Evolutionary conservation across 345 rosid species (phyloP), one percentile per base, ranked within the genome.

Genomic region (Barbarea vulgaris): DNA sequence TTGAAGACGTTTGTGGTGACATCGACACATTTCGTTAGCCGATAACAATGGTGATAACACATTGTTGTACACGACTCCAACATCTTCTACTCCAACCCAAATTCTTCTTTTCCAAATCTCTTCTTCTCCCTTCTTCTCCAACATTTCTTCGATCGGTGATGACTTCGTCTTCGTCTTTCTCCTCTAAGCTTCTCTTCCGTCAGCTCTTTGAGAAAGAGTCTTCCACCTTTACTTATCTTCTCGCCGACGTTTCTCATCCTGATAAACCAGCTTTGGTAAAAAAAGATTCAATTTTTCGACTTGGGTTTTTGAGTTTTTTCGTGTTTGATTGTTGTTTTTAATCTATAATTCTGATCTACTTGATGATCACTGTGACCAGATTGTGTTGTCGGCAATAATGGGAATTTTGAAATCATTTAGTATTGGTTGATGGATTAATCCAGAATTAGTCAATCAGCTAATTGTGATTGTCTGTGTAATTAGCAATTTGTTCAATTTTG

Each of bases 171-270:
- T 72, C 87, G 0, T 67, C 81, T 12, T 52, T 63, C 9, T 75
- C 89, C 12, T 58, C 83, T 2, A 85, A 82, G 85, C 85, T 95
- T 27, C 69, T 95, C 77, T 90, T 92, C 65, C 97, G 97, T 46
- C 99, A 95, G 78, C 81, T 90, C 63, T 95, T 92, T 46, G 97
- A 95, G 91, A 86, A 87, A 82, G 97, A 92, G 2, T 91, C 99
- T 3, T 92, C 84, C 1, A 95, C 99, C 15, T 95, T 55, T 70
- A 92, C 99, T 39, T 95, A 92, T 59, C 91, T 94, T 24, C 96
- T 94, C n/a, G 98, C 97, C 12, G 97, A 94, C 62, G 70, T 82
- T 18, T 75, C 92, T 13, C 93, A 92, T 74, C 91, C 92, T 0
- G 92, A 89, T 44, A 95, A 87, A 67, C 99, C 97, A 3, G 99